Base-by-base conservation (phyloP, 2,329 filamentous ascomycete species). In the Calonectria ilicicola region DNA sequence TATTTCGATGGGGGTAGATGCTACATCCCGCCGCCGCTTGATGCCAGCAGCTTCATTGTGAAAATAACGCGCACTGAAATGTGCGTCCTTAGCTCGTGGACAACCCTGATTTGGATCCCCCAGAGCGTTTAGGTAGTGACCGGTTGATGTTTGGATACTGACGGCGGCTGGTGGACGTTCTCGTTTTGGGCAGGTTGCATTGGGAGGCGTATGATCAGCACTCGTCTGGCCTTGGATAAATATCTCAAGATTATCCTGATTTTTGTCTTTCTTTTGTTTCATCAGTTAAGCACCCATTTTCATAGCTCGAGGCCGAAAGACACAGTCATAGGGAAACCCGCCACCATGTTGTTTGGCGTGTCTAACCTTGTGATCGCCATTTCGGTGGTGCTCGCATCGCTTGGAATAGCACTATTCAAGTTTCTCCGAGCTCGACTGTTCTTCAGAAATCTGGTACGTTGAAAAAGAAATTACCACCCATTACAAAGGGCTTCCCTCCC, bases 281-380 rank as follows among this genome's bases (percentile, higher is more conserved):
- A 19, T 26, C n/a, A 10, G 32, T 3, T 21, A 23, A 26, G n/a
- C 21, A 15, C 21, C 40, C 35, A 7, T 60, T 60, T 23, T 27
- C 21, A 23, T 19, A 9, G 21, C 15, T 9, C 35, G 17, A 15
- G 32, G 12, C 6, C 26, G 15, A 60, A 35, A 58, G 53, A 14
- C 21, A 10, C 32, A 8, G 53, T 6, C 21, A 10, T n/a, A 8
- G 12, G 9, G 21, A 60, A 60, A 60, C 14, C 21, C 23, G 32
- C 53, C 32, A 60, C 26, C n/a, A 60, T 60, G 53, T 60, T 60
- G 53, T 60, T 60, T 60, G 53, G 53, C 8, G 53, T 60, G 32
- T 60, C 53, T 6, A 60, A 60, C 53, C 53, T 60, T 21, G 53
- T 60, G n/a, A 60, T 60, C 23, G 53, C 53, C 53, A 60, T 60